Percentiles rank a stretch among this genome's conserved stretches.
Conservation (phyloP, 2,329 filamentous ascomycete species). For the Alternaria sp. region DNA sequence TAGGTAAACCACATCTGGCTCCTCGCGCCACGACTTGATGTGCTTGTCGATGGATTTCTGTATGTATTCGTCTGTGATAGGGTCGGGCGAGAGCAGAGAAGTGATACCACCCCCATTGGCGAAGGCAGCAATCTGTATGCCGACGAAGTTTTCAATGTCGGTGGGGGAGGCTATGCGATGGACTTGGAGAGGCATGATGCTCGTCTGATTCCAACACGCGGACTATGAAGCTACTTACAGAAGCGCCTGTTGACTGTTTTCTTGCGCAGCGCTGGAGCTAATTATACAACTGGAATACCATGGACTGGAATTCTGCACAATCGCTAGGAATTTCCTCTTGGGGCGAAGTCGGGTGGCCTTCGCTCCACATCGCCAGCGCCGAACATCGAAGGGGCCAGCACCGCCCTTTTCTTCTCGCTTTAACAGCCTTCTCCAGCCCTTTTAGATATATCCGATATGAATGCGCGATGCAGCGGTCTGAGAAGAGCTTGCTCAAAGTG, state of each 20-base stretch:
- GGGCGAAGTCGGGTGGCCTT: slow-evolving; percentile 9
- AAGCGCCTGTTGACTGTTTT: not conserved
- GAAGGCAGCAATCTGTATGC: slow-evolving; percentile 45
- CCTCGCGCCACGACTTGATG: slow-evolving; percentile 35
- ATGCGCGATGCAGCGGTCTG: not conserved
- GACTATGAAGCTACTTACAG: not conserved
- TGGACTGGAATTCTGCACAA: not conserved
- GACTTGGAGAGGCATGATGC: slow-evolving; percentile 49
- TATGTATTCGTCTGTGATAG: slow-evolving; percentile 28
- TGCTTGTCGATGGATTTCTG: slow-evolving; percentile 36
- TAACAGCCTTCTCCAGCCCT: not conserved
- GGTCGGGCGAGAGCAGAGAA: slow-evolving; percentile 30
- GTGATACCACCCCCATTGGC: slow-evolving; percentile 38
- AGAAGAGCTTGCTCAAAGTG: not conserved
- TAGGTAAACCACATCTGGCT: slow-evolving; percentile 41
- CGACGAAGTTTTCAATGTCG: slow-evolving; percentile 43
- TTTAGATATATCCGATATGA: not conserved
- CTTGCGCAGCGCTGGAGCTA: not conserved
- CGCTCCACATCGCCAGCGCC: slow-evolving; percentile 2
- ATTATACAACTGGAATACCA: not conserved
- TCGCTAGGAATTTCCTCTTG: slow-evolving; percentile 15
- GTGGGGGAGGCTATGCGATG: slow-evolving; percentile 32
- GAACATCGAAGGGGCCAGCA: slow-evolving; percentile 15
- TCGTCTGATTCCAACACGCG: not conserved
- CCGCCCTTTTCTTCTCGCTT: slow-evolving; percentile 19